Evolutionary conservation across 2,329 filamentous ascomycete genomes (phyloP).

Genomic region (Metarhizium rileyi): DNA sequence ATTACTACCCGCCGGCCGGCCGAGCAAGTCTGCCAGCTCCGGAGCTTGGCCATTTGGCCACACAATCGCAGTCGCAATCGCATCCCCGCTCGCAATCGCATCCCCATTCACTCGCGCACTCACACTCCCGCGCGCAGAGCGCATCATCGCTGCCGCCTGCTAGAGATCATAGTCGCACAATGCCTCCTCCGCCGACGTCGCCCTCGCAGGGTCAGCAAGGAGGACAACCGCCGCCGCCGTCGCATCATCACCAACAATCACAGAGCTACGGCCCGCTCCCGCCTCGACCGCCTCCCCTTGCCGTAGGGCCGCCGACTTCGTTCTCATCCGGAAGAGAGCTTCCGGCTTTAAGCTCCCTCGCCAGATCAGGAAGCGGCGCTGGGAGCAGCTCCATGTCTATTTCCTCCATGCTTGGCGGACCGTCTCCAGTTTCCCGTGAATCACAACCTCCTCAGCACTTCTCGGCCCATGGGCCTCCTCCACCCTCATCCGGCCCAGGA

Average conservation of each 20-base stretch:
- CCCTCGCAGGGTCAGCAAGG: constrained; percentile 22
- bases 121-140: constrained; percentile 31
- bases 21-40: constrained; percentile 17
- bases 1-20: constrained; percentile 28
- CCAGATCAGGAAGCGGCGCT: constrained; percentile 32
- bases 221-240: constrained; percentile 16
- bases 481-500: constrained; percentile 31
- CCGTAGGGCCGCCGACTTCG: constrained; percentile 32
- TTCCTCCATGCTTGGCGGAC: constrained; percentile 49
- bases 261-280: constrained; percentile 35
- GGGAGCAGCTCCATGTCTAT: constrained; percentile 51
- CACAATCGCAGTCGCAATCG: neutral
- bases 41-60: constrained; percentile 21
- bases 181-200: constrained; percentile 35
- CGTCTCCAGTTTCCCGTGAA: constrained; percentile 33
- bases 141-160: constrained; percentile 33
- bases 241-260: constrained; percentile 19
- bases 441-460: constrained; percentile 32
- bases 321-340: constrained; percentile 42
- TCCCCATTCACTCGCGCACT: neutral
- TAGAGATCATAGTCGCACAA: constrained; percentile 27
- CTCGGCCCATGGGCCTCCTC: constrained; percentile 30
- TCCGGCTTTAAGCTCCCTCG: constrained; percentile 39
- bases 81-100: neutral
- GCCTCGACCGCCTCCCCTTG: constrained; percentile 33